A percentile compares a stretch with the other conserved stretches of the same genome.
These are phyloP conservation scores for Alloteropsis angusta DNA, from an alignment of 202 grass and related monocot species.

Conservation along the genomic window DNA sequence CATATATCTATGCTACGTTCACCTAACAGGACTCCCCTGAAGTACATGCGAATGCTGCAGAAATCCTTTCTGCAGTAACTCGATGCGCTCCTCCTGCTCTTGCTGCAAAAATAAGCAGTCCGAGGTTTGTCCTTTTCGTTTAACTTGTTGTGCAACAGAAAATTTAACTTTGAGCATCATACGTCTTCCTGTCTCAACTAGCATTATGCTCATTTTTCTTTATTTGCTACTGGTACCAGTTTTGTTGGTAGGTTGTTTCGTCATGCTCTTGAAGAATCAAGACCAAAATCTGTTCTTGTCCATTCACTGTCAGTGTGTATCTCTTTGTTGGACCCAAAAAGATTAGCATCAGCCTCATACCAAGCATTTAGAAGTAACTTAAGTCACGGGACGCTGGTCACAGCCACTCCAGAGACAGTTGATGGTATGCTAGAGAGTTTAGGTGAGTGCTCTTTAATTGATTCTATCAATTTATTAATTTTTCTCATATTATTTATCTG, in stretches of 20 bases:
- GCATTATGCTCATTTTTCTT: background rate
- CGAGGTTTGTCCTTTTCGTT: conserved; percentile 36
- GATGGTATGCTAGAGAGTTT: conserved; percentile 70
- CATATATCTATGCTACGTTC: background rate
- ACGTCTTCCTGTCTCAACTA: background rate
- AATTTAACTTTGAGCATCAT: background rate
- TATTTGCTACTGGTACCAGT: conserved; percentile 29
- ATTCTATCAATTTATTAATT: background rate
- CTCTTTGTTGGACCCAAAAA: conserved; percentile 83
- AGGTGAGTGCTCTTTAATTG: conserved; percentile 36
- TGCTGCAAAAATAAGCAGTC: conserved; percentile 69
- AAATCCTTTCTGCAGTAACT: conserved; percentile 82
- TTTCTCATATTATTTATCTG: background rate
- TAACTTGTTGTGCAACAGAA: background rate
- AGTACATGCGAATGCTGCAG: conserved; percentile 77
- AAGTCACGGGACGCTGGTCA: conserved; percentile 64
- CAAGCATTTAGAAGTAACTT: conserved; percentile 79
- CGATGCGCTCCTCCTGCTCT: conserved; percentile 60
- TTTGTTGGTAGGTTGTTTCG: conserved; percentile 81
- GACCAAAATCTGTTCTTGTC: conserved; percentile 73
- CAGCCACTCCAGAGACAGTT: conserved; percentile 69
- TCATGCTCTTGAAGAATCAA: conserved; percentile 65
- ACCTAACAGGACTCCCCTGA: conserved; percentile 58
- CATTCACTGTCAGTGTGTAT: conserved; percentile 79
- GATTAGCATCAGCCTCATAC: conserved; percentile 64